Evolutionary conservation across 441 rosid genomes (phyloP).

Genomic region (Jatropha podagrica): DNA sequence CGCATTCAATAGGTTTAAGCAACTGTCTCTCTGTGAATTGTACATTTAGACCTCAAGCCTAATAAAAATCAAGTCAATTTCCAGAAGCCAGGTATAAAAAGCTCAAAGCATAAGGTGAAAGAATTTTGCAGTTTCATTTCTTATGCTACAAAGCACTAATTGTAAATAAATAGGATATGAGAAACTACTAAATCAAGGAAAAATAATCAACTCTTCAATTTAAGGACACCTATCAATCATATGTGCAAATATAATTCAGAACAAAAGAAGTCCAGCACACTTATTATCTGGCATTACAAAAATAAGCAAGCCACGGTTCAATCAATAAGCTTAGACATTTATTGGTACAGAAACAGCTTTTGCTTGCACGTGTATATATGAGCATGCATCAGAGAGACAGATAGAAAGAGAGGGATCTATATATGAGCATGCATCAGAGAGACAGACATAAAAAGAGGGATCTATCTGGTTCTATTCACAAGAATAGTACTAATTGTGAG

Average conservation of each 20-base stretch:
- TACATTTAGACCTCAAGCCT: background rate
- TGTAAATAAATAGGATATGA: background rate
- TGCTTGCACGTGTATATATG: background rate
- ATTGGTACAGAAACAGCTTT: background rate
- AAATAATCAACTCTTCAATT: background rate
- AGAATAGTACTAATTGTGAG: too few relatives aligned
- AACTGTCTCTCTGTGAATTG: background rate
- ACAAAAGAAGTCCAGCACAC: background rate
- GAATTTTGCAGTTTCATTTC: background rate
- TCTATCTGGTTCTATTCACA: background rate
- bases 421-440: background rate
- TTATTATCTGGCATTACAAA: background rate
- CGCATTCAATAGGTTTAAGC: constrained; percentile 4
- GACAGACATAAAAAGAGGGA: background rate
- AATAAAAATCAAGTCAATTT: background rate
- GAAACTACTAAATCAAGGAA: background rate
- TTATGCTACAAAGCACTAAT: background rate
- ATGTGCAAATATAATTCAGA: background rate
- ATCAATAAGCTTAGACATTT: background rate
- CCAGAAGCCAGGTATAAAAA: background rate
- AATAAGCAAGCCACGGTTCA: background rate
- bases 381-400: background rate
- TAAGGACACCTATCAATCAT: background rate
- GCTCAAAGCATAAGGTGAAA: background rate
- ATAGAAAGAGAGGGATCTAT: background rate